Conservation (phyloP, 108 stramenopile genomes). For the Skeletonema tropicum region DNA sequence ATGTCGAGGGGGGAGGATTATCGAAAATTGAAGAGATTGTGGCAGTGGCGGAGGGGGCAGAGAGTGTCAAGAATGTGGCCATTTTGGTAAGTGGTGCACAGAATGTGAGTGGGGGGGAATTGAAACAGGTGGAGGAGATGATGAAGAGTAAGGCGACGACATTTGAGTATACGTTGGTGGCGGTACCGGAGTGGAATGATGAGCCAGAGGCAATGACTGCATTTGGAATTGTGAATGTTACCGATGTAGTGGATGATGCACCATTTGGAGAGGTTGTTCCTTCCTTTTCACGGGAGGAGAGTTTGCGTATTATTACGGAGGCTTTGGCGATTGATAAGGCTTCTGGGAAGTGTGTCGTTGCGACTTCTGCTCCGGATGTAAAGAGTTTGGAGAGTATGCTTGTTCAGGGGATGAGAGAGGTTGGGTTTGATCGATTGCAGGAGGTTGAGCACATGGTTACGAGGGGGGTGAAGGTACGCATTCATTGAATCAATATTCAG, state of each 20-base stretch:
- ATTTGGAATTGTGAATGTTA: conserved; percentile 55
- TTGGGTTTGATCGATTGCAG: conserved; percentile 73
- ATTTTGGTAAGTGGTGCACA: conserved; percentile 68
- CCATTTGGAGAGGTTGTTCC: conserved; percentile 43
- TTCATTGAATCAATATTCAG: neutral
- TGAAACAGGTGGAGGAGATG: conserved; percentile 47
- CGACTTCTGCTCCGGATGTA: conserved; percentile 47
- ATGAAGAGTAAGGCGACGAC: conserved; percentile 54
- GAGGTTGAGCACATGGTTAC: conserved; percentile 87
- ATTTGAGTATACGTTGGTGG: conserved; percentile 72
- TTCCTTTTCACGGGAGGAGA: conserved; percentile 75
- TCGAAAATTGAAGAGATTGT: conserved; percentile 43
- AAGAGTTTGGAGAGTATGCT: conserved; percentile 62
- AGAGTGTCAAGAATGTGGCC: conserved; percentile 70
- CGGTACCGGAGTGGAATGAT: conserved; percentile 71
- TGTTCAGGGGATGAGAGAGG: conserved; percentile 76
- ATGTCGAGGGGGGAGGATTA: conserved; percentile 43
- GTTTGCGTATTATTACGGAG: conserved; percentile 77
- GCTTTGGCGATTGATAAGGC: conserved; percentile 72
- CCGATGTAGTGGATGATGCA: conserved; percentile 38
- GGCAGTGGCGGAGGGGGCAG: conserved; percentile 46
- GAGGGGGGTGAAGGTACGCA: conserved; percentile 55
- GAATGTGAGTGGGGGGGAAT: conserved; percentile 37
- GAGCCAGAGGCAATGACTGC: conserved; percentile 65
- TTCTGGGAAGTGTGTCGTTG: conserved; percentile 53